Base-by-base conservation (phyloP, 1,284 basidiomycete genomes). In the Trametes hirsuta region DNA sequence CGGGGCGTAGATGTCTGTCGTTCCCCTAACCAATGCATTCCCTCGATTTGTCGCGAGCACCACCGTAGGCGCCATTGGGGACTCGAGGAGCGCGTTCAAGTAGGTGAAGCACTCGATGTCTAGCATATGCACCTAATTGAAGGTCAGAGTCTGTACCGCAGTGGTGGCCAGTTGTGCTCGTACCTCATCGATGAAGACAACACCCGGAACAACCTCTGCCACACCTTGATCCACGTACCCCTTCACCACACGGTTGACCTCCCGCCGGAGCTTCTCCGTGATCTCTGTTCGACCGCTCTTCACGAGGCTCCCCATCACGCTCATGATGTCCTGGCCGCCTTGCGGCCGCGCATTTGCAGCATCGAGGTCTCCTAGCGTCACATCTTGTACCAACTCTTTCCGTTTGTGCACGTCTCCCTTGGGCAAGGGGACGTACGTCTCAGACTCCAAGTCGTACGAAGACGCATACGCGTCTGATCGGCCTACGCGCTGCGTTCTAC, bases 21-120 rank as follows among this genome's bases (percentile, higher is more conserved):
- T 98, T 2, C 97, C 97, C 42, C 96, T 86, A 48, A 99, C 95
- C 4, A 94, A 86, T 15, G 92, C 87, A 68, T 94, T 90, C 4
- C 97, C 97, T 35, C 97, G 86, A 75, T 99, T 99, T 24, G 96
- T 97, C 0, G 97, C 97, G 57, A 98, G 84, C 67, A 99, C 93
- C 47, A 99, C 97, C 15, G 97, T 97, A 0, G 97, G 97, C 14
- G 95, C 94, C 88, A 99, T 95, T 15, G 94, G 90, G 1, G 94
- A 95, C 76, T 99, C 97, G 55, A 99, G 83, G 8, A 98, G 86
- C 12, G 95, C 91, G 77, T 99, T 99, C 52, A 99, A 85, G 78
- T 97, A 99, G 8, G 97, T 98, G 81, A 98, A 99, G 76, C 96
- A 98, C 76, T 99, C 97, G 73, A 98, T 96, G 76, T 99, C 97